Base-by-base conservation (phyloP, 805 yeast genomes). In the Candida railenensis region DNA sequence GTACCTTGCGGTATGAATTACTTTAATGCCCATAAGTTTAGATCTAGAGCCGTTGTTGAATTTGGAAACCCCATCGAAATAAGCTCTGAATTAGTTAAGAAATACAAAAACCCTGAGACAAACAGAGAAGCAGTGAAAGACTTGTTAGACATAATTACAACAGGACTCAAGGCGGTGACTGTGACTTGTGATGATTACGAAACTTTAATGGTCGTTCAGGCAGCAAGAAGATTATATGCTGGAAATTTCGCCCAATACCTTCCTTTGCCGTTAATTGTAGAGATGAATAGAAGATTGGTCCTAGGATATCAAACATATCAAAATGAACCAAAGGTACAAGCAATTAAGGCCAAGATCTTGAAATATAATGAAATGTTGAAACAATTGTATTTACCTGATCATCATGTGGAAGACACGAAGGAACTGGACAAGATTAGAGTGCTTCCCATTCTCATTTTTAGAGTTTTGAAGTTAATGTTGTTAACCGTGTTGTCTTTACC, bases 1-100 rank as follows among this genome's bases (percentile, higher is more conserved):
- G 96, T 94, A 12, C 98, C 98, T 3, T 90, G 96, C 62, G 99
- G 99, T 37, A 85, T 94, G 92, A 92, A 92, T 67, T 92, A 92
- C 67, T 92, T 92, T 77, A 96, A 89, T 60, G 92, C 97, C 3
- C 96, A 92, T 69, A 90, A 88, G 63, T 92, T 94, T 69, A 79
- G 99, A 65, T 89, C 96, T 4, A 78, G 99, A 56, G 97, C 97
- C 2, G 96, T 92, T 15, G 78, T 94, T 40, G 99, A 92, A 66
- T 92, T 91, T 67, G 99, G 99, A 14, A 77, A 82, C 46, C 96
- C 97, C 4, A 80, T 91, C 46, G 84, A 80, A 43, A 82, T 94
- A 33, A 55, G 70, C 11, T 52, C 53, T 25, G 75, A 67, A 19
- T 69, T 89, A 46, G 87, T 89, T 3, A 77, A 73, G 16, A 80